Evolutionary conservation across 2,329 filamentous ascomycete species (phyloP), one percentile per base, ranked within the genome.

Genomic region (Fusarium sp.): DNA sequence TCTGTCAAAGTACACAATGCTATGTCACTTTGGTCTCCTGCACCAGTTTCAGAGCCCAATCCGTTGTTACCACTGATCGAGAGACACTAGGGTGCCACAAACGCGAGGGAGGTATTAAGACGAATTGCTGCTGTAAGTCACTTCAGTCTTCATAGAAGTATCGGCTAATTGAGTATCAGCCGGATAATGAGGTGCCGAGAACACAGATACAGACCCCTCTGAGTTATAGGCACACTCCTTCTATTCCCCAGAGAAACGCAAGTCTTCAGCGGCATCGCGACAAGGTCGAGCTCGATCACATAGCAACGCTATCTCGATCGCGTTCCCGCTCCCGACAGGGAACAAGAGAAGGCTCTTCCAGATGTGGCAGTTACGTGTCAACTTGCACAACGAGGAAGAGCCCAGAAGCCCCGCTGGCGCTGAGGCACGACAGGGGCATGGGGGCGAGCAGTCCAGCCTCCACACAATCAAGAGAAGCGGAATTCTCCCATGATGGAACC

Each of bases 1-100:
- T 78, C 81, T 14, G 81, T 90, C 47, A 84, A 82, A 57, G 78
- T 84, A 40, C 82, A 85, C 59, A 84, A 85, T 68, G 73, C 80
- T 1, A 66, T 78, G 10, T 89, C 87, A 1, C 77, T 80, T 23
- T 89, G 86, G 87, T 87, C 84, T 7, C 83, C 85, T 4, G 80
- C 78, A 13, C 79, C 79, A 3, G 72, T 73, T 5, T 78, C 79
- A 4, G 66, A 75, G 2, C 72, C 78, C 1, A 82, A 80, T 43
- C 78, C 81, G 7, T 65, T 88, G 3, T 78, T 83, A 23, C 77
- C 79, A 11, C 80, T 87, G 43, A 80, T 87, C 23, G 79, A 82
- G 47, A 79, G 80, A 21, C 82, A 87, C 70, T 88, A 81, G 86
- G 85, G 85, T 0, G 68, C 77, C 5, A 74, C 79, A 14, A 83